Conservation (phyloP, 208 protist genomes). For the Leishmania turanica region DNA sequence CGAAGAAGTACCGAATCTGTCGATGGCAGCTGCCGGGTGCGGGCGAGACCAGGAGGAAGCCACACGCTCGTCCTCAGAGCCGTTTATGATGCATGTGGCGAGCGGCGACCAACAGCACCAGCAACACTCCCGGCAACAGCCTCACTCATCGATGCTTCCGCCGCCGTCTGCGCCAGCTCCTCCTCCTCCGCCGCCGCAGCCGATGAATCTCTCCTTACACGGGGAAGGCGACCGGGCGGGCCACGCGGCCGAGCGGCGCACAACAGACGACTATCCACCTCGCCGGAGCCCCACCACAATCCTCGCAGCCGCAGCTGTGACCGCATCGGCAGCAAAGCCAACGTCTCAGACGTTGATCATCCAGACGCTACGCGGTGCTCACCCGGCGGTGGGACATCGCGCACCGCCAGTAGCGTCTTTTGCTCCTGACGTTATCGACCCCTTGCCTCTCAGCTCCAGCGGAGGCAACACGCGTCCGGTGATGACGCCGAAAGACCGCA, state of each 20-base stretch:
- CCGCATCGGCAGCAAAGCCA: background rate
- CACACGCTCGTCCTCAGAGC: background rate
- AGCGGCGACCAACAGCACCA: background rate
- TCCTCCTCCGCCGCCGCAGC: background rate
- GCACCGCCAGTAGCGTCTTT: background rate
- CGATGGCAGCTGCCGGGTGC: background rate
- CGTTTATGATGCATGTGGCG: background rate
- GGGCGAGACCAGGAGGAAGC: background rate
- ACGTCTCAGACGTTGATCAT: slow-evolving; percentile 6
- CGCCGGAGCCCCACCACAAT: background rate
- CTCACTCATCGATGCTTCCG: background rate
- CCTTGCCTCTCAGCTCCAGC: background rate
- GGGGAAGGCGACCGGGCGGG: background rate
- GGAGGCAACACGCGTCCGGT: background rate
- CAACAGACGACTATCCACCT: slow-evolving; percentile 15
- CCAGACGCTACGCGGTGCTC: slow-evolving; percentile 1
- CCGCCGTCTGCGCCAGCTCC: background rate
- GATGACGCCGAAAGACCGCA: background rate
- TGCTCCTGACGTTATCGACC: background rate
- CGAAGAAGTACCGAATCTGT: background rate
- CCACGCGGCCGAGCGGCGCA: slow-evolving; percentile 5
- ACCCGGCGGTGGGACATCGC: background rate
- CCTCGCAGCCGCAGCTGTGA: background rate
- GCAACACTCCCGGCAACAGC: background rate
- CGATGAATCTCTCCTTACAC: background rate